Evolutionary conservation across 331 rosid genomes (phyloP).

Genomic region (Rosa hybrid): DNA sequence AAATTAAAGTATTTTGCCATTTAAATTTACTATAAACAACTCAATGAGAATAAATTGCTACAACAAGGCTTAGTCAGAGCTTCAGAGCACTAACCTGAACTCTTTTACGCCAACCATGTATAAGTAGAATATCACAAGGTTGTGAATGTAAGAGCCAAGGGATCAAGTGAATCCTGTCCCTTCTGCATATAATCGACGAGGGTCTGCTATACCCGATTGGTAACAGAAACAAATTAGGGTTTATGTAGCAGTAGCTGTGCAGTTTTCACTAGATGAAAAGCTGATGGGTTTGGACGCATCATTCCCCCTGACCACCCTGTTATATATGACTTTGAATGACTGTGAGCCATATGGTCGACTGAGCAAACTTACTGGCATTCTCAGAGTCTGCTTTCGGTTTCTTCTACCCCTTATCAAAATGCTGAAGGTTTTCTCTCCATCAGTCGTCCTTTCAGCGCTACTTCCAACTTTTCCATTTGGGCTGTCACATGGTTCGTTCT

Average conservation of each 20-base stretch:
- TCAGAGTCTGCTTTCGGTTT: conserved; percentile 83
- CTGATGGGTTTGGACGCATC: conserved; percentile 60
- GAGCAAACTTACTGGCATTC: conserved; percentile 93
- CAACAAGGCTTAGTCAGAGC: conserved; percentile 18
- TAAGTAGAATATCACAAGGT: conserved; percentile 34
- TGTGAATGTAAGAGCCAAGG: conserved; percentile 42
- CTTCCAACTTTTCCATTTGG: conserved; percentile 34
- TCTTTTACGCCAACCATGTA: conserved; percentile 32
- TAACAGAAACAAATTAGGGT: conserved; percentile 23
- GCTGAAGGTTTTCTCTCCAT: conserved; percentile 89
- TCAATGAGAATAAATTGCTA: background rate
- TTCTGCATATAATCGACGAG: conserved; percentile 20
- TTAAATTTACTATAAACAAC: background rate
- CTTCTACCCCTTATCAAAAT: conserved; percentile 89
- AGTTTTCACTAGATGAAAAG: conserved; percentile 61
- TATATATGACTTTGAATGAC: conserved; percentile 80
- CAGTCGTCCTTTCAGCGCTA: conserved; percentile 48
- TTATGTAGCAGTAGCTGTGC: conserved; percentile 76
- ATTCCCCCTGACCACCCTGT: conserved; percentile 87
- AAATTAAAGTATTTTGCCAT: background rate
- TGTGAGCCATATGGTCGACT: conserved; percentile 89
- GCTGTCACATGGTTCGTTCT: conserved; percentile 33
- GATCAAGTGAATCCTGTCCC: conserved; percentile 29
- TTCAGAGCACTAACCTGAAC: conserved; percentile 51
- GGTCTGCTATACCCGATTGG: conserved; percentile 29